Evolutionary conservation across 495 filamentous ascomycete genomes (phyloP).

Genomic region (Parachaetomium inaequale): DNA sequence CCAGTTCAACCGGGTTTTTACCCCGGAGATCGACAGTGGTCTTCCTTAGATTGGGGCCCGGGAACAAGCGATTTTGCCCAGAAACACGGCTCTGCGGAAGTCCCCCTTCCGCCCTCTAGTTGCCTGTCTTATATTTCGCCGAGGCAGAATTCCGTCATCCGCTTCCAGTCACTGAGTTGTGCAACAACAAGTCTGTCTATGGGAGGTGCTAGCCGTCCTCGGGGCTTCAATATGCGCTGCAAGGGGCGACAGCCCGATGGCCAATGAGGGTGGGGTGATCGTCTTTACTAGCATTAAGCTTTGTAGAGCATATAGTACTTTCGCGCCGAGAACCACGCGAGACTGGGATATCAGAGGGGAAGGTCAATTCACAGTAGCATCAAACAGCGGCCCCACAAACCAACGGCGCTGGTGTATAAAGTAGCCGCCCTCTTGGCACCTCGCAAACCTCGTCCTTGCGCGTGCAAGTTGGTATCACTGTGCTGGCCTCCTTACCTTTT

Average conservation of each 20-base stretch:
- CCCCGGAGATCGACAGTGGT: background rate
- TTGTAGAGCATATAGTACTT: background rate
- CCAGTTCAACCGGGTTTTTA: background rate
- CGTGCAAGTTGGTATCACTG: background rate
- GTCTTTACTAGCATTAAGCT: background rate
- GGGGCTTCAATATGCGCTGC: background rate
- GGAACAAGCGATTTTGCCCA: constrained; percentile 10
- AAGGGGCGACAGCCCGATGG: background rate
- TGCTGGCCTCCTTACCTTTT: background rate
- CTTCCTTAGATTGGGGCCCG: background rate
- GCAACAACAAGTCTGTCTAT: background rate
- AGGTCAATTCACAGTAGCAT: too few relatives aligned
- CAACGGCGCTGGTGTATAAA: background rate
- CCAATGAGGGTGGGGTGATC: background rate
- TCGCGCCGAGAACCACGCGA: constrained; percentile 2
- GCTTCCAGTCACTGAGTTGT: background rate
- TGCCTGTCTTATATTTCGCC: background rate
- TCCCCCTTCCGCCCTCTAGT: constrained; percentile 12
- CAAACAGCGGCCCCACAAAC: too few relatives aligned
- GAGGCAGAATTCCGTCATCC: constrained; percentile 2
- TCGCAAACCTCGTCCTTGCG: background rate
- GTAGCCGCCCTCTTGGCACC: background rate
- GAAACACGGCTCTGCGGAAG: constrained; percentile 14
- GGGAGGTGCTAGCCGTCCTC: background rate
- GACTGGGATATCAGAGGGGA: too few relatives aligned